Evolutionary conservation across 2,329 filamentous ascomycete species (phyloP), one percentile per base, ranked within the genome.

Genomic region (Cyphellophora europaea): DNA sequence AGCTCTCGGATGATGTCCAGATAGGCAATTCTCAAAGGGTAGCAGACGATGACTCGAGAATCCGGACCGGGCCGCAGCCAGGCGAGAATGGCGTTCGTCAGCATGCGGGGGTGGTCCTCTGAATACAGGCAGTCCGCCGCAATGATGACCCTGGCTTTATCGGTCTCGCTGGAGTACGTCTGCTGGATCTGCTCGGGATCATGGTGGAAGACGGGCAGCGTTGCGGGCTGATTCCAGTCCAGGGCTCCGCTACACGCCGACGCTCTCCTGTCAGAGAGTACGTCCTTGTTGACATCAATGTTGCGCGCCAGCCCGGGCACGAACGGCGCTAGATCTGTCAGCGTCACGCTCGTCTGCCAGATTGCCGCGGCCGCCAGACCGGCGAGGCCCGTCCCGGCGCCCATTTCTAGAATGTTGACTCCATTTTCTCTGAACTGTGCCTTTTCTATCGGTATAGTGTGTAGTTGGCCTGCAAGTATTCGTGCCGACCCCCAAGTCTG

Each of bases 401-500:
- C 91, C 2, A 96, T 71, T 54, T 96, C 89, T 6, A 96, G 67
- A 5, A 72, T 63, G 6, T 23, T 42, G 23, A 19, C 37, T 30
- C 4, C 21, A 30, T n/a, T 11, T 6, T 10, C 16, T 11, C 19
- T 19, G 17, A 32, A 32, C 2, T 8, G 12, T 6, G 14, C 19
- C 29, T 11, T 29, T 28, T 40, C 34, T 31, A 40, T 36, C 17
- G 34, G 35, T 32, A 58, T 45, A 34, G 50, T 51, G 37, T 61
- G 53, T 17, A 96, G 71, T 16, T 82, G 75, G 46, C 76, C 80
- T 0, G 89, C 82, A 3, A 96, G 75, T 3, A 93, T 72, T 53
- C 86, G 93, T 0, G 87, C 89, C 0, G 87, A 88, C 1, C 83
- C 85, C 89, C 91, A 96, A 0, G 91, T 96, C 58, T 95, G 95